Evolutionary conservation across 208 protist genomes (phyloP), one percentile per base, ranked within the genome.

Genomic region (Leishmania aethiopica): DNA sequence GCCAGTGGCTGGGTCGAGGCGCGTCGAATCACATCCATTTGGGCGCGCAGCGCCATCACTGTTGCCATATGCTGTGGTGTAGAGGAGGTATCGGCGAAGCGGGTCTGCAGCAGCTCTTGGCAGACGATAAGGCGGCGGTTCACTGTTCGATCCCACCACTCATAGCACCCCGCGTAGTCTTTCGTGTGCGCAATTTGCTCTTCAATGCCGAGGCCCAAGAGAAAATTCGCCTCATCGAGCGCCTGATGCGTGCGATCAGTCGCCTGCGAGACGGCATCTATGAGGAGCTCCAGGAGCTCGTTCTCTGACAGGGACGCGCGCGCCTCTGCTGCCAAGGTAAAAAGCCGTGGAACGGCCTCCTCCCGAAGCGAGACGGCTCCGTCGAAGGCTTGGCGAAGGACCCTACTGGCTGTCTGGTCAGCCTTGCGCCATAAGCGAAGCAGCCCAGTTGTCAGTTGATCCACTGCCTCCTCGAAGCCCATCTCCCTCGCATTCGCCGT

Each of bases 131-230:
- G 84, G 28, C 85, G 86, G 37, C 83, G 82, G 72, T 91, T 92
- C 57, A 94, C 89, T 0, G 82, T 67, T 15, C 49, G 62, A 60
- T 95, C 87, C 92, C 90, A 95, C 85, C 84, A 94, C 40, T 89
- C 55, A 82, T 93, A 94, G 73, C 89, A 92, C 40, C 49, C 79
- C 3, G 83, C 53, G 72, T 93, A 95, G 77, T 95, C 90, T 55
- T 77, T 85, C 4, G 87, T 91, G 78, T 92, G 89, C 0, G 90
- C 51, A 35, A 95, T 92, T 73, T 93, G 84, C 76, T 95, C 92
- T 83, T 95, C 92, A 40, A 94, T 80, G 64, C 86, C 89, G 40
- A 95, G 80, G 59, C 75, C 76, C 45, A 95, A 82, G 32, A 95
- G 85, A 71, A 93, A 95, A 42, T 77, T 51, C 0, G 89, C 92